Base-by-base conservation (phyloP, 2,329 filamentous ascomycete genomes). In the Pseudocercospora crystallina region DNA sequence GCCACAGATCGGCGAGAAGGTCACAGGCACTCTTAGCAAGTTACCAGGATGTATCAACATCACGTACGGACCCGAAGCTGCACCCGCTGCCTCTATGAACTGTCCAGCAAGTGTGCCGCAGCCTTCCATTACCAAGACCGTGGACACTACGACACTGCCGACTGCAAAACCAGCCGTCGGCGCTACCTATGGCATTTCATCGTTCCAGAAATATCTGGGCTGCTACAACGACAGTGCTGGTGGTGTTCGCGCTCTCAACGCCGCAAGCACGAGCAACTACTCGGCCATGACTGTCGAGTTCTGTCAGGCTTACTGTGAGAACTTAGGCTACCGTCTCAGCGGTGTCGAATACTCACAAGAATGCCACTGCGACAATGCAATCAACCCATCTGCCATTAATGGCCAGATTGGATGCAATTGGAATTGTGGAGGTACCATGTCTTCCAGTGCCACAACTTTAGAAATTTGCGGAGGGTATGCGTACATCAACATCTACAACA, bases 41-140 rank as follows among this genome's bases (percentile, higher is more conserved):
- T 61, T 71, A 4, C 67, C 69, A 20, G 67, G 68, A 7, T 71
- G 69, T 51, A 69, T 66, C 38, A 48, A 54, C 2, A 61, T 71
- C 46, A 63, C 61, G 5, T 48, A 59, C 30, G 67, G 65, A 9
- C 67, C 68, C 9, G 60, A 57, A n/a, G 53, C 59, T 2, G 62
- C 65, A 2, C 53, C 63, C 17, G 58, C 59, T 11, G 54, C 62
- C 5, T 60, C 64, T 2, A 67, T 65, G 59, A 57, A 56, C 26
- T 71, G 67, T 49, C 48, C 60, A 2, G 41, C 61, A n/a, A 49
- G 41, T 36, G 54, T 53, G 1, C 38, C 57, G 2, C 48, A 42
- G 14, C 63, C 67, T 8, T 51, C 45, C 2, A 59, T 69, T 38
- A 54, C 55, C 17, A 49, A 46, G 4, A 69, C 66, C 11, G 48